Conservation (phyloP, 164 flowering plant genomes). For the Vitis rupestris region DNA sequence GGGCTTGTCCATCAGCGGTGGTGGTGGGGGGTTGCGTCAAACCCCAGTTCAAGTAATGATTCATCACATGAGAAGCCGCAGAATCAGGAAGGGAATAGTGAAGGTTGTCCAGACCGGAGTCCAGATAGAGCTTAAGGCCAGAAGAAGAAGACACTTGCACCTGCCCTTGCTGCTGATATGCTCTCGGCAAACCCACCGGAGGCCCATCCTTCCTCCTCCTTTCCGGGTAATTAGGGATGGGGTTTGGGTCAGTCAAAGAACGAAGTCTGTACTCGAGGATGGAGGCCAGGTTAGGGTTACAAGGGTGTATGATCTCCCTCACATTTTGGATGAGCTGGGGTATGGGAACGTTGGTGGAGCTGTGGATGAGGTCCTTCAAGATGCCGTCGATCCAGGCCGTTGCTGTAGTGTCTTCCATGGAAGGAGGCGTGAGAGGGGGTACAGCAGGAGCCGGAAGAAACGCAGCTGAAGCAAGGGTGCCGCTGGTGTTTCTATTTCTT, state of each 20-base stretch:
- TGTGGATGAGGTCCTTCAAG: conserved; percentile 72
- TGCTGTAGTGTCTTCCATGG: conserved; percentile 43
- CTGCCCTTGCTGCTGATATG: conserved; percentile 18
- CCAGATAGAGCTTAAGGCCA: conserved; percentile 31
- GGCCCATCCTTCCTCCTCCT: conserved; percentile 28
- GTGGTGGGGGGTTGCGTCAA: conserved; percentile 7
- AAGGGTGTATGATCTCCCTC: conserved; percentile 83
- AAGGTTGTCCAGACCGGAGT: conserved; percentile 10
- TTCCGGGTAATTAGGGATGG: conserved; percentile 11
- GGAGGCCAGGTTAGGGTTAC: conserved; percentile 80
- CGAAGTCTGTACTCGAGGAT: conserved; percentile 77
- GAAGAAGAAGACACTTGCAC: conserved; percentile 25
- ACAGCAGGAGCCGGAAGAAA: not conserved
- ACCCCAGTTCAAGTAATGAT: conserved; percentile 35
- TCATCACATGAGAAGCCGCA: conserved; percentile 6
- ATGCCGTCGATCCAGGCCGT: conserved; percentile 90
- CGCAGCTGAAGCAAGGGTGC: not conserved
- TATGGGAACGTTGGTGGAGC: conserved; percentile 59
- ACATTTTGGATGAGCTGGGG: conserved; percentile 95
- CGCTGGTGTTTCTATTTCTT: conserved; percentile 15
- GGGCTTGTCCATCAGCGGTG: conserved; percentile 7
- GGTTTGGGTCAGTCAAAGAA: conserved; percentile 43
- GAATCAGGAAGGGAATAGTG: conserved; percentile 17
- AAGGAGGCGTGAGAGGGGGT: not conserved
- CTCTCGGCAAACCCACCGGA: conserved; percentile 7